Evolutionary conservation across 2,329 filamentous ascomycete genomes (phyloP).

Genomic region (Calycina herbarum): DNA sequence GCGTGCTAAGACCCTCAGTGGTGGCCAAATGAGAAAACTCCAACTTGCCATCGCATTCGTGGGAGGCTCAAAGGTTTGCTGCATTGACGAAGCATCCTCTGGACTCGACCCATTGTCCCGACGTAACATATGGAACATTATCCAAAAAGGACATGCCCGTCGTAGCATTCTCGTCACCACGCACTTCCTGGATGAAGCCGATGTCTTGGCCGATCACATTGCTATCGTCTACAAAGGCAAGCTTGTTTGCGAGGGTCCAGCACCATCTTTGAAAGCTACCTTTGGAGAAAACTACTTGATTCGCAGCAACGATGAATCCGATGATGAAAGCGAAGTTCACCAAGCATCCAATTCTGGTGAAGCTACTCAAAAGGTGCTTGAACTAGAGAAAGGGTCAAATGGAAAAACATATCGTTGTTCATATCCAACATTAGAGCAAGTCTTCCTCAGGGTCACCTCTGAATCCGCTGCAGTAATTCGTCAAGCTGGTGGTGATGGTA

Average conservation of each 20-base stretch:
- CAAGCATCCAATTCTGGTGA: slow-evolving; percentile 48
- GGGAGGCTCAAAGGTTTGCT: slow-evolving; percentile 62
- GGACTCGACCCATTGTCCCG: slow-evolving; percentile 64
- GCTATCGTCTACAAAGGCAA: slow-evolving; percentile 63
- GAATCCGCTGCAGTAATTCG: slow-evolving; percentile 52
- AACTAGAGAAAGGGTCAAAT: slow-evolving; percentile 53
- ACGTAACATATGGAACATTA: slow-evolving; percentile 68
- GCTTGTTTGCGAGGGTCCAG: slow-evolving; percentile 62
- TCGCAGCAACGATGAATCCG: slow-evolving; percentile 21
- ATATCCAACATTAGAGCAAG: slow-evolving; percentile 66
- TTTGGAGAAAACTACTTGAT: slow-evolving; percentile 59
- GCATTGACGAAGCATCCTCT: slow-evolving; percentile 65
- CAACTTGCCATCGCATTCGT: slow-evolving; percentile 70
- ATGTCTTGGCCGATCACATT: slow-evolving; percentile 65
- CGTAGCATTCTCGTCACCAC: slow-evolving; percentile 65
- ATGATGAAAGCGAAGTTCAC: slow-evolving; percentile 22
- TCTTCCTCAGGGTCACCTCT: slow-evolving; percentile 65
- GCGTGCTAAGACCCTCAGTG: slow-evolving; percentile 57
- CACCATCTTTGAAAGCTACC: slow-evolving; percentile 61
- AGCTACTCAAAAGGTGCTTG: slow-evolving; percentile 54
- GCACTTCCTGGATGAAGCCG: slow-evolving; percentile 68
- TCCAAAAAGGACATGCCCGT: slow-evolving; percentile 60
- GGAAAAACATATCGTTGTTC: slow-evolving; percentile 58
- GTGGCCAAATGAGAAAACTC: slow-evolving; percentile 66
- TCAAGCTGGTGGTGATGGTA: slow-evolving; percentile 29